These are phyloP conservation scores for Anastatica hierochuntica DNA, from an alignment of 345 rosid genomes.

Conservation along the genomic window DNA sequence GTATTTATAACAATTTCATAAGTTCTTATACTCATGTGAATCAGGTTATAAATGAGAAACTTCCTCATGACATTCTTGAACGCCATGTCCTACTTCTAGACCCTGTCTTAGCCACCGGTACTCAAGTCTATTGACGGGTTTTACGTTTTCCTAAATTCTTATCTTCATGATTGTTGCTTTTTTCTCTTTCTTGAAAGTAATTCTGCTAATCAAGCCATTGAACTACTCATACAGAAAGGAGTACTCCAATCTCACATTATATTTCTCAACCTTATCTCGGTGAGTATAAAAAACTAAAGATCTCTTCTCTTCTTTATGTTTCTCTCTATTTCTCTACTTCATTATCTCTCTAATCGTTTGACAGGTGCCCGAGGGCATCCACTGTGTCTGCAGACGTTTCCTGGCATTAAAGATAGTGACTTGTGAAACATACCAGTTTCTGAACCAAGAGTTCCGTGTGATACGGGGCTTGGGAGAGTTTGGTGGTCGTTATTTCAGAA, in stretches of 20 bases:
- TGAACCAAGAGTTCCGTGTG: constrained; percentile 83
- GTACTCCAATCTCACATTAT: constrained; percentile 95
- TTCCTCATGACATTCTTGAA: constrained; percentile 87
- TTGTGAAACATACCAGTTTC: constrained; percentile 75
- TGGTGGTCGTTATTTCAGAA: constrained; percentile 95
- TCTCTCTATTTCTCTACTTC: no score
- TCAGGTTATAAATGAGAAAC: constrained; percentile 98
- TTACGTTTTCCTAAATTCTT: no score
- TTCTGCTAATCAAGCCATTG: constrained; percentile 90
- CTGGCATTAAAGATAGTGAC: constrained; percentile 88
- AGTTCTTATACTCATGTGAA: not conserved
- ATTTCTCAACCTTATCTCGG: constrained; percentile 89
- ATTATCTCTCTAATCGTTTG: not conserved
- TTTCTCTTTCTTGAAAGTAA: constrained; percentile 40
- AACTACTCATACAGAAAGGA: constrained; percentile 78
- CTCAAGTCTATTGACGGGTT: not conserved
- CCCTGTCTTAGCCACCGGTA: constrained; percentile 94
- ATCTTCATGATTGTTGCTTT: not conserved
- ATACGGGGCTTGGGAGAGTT: constrained; percentile 98
- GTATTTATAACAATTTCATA: no score
- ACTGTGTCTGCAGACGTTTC: constrained; percentile 72
- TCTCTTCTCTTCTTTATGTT: not conserved
- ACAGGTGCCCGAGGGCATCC: constrained; percentile 97
- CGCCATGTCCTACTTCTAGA: constrained; percentile 95
- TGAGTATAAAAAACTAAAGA: constrained; percentile 34